Conservation (phyloP, 176 grass and related monocot genomes). For the Miscanthus lutarioriparius region DNA sequence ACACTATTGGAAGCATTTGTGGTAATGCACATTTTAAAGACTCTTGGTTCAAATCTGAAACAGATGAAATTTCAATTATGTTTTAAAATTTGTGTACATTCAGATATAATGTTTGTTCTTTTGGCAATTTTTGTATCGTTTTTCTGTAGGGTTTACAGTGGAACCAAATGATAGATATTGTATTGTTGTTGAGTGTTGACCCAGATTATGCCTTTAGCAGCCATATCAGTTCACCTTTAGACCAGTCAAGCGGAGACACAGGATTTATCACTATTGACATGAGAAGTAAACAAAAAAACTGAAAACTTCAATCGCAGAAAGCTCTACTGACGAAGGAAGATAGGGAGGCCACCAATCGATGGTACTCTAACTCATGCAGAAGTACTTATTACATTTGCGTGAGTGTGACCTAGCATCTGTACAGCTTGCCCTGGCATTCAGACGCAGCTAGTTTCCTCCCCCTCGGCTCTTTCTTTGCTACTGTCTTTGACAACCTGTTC, state of each 20-base stretch:
- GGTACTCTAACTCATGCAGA: neutral
- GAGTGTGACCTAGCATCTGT: neutral
- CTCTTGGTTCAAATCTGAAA: neutral
- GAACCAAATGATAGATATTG: neutral
- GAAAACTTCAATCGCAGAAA: neutral
- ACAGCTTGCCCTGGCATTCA: constrained; percentile 4
- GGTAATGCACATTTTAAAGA: neutral
- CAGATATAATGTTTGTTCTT: neutral
- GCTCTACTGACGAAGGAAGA: neutral
- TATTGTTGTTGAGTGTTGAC: neutral
- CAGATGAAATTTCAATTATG: neutral
- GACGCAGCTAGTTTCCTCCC: constrained; percentile 3
- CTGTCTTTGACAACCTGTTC: constrained; percentile 33
- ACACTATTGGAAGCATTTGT: neutral
- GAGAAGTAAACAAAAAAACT: neutral
- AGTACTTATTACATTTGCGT: neutral
- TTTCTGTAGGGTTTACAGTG: neutral
- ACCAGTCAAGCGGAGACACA: neutral
- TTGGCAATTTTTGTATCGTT: neutral
- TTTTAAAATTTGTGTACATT: neutral
- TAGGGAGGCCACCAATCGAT: neutral
- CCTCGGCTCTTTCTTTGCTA: constrained; percentile 38
- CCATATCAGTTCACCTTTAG: neutral
- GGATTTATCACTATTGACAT: neutral
- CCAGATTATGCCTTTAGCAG: neutral